phyloP scores from a whole-genome alignment of 2,329 filamentous ascomycete species.

The Leptographium lundbergii region DNA sequence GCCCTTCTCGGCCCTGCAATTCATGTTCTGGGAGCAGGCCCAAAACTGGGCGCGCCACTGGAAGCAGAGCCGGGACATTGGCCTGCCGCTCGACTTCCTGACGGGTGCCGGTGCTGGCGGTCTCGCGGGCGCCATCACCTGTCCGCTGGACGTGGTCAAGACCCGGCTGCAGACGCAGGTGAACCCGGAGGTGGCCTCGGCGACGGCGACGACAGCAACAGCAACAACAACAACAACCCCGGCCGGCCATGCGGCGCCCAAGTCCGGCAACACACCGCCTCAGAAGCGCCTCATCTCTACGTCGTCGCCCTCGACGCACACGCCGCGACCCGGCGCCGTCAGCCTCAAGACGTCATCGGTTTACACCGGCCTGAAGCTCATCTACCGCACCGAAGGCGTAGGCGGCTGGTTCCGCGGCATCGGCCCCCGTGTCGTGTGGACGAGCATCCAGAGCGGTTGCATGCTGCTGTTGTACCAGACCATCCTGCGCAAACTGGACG shows the following conservation, averaged over 20 bases:
- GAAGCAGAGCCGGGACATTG: slow-evolving; percentile 72
- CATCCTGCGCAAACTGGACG: slow-evolving; percentile 64
- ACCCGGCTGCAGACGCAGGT: slow-evolving; percentile 92
- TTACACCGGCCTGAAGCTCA: slow-evolving; percentile 67
- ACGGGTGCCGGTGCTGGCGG: slow-evolving; percentile 86
- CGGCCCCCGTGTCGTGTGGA: slow-evolving; percentile 88
- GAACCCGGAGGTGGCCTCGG: slow-evolving; percentile 22
- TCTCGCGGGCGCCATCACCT: slow-evolving; percentile 86
- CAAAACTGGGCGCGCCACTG: slow-evolving; percentile 68
- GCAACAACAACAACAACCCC: neutral
- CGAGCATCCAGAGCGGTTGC: slow-evolving; percentile 88
- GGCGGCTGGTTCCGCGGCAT: slow-evolving; percentile 90
- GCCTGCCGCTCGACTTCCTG: slow-evolving; percentile 69
- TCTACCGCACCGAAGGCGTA: slow-evolving; percentile 82
- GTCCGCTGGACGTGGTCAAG: slow-evolving; percentile 94
- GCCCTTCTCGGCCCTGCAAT: slow-evolving; percentile 91
- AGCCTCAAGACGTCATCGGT: slow-evolving; percentile 84
- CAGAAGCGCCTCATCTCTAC: slow-evolving; percentile 74
- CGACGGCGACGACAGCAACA: no score
- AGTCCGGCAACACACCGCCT: slow-evolving; percentile 12
- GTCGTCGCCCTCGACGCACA: slow-evolving; percentile 74
- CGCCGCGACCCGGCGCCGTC: slow-evolving; percentile 64
- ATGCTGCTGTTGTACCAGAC: slow-evolving; percentile 96
- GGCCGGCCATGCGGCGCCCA: slow-evolving; percentile 5
- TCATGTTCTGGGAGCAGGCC: slow-evolving; percentile 96